Base-by-base conservation (phyloP, 306 rosid species). In the Senna tora region DNA sequence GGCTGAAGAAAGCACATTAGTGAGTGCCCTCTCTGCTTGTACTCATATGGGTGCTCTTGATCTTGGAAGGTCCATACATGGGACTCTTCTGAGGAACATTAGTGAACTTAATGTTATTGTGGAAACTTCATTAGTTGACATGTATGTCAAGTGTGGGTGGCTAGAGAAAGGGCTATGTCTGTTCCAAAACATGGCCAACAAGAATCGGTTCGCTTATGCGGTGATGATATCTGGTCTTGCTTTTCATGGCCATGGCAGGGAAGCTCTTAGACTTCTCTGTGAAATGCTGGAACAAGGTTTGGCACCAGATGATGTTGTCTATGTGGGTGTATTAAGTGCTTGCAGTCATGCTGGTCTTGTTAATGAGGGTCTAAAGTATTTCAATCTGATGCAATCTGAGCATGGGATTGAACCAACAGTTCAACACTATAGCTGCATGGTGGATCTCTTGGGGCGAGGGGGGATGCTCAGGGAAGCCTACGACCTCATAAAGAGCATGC, bases 201-300 rank as follows among this genome's bases (percentile, higher is more conserved):
- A 86, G 84, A 93, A 90, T 47, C 74, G 54, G 58, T 67, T 82
- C 38, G 80, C 96, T 14, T 93, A 87, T 79, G 78, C 96, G 42
- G 96, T 80, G 68, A 89, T 90, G 87, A 87, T 93, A 32, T 77
- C 93, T 0, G 96, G 98, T 45, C 91, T 93, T 5, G 97, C 97
- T 36, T 69, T 85, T 74, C 96, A 93, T 41, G 96, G 98, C 20
- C 81, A 61, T 9, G 98, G 96, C 19, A 78, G 69, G 58, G 82
- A 93, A 81, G 96, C 98, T 74, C 76, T 93, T 14, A 71, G 68
- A 73, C 69, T 93, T 51, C 85, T 88, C 76, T 71, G 82, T 2
- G 83, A 85, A 56, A 90, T 93, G 98, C 69, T 82, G 13, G 76
- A 81, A 76, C 78, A 85, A 82, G 96, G 93, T 51, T 69, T 90